Evolutionary conservation across 176 grass and related monocot species (phyloP), one percentile per base, ranked within the genome.

Genomic region (Aegilops speltoides): DNA sequence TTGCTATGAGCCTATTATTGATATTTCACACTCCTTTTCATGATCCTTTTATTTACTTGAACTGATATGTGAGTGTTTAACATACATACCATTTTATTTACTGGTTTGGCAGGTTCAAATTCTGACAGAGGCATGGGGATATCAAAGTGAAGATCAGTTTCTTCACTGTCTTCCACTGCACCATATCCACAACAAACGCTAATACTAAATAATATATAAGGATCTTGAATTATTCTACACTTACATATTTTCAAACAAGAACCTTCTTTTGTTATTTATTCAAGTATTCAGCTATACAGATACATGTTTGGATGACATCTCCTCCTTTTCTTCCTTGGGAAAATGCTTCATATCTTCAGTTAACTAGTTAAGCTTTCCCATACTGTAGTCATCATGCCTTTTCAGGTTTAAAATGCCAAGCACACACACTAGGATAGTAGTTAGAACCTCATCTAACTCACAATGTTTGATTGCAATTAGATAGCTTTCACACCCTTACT

Each of bases 161-260:
- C 90, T 98, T 40, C 83, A 98, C 85, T 98, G 96, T 79, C 93
- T 98, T 75, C 96, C 96, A 13, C 88, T 98, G 72, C 91, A 98
- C 88, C 96, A 98, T 98, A 98, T 98, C 96, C 96, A 88, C 46
- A 75, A 46, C 19, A 7, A 79, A 80, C 40, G 8, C 56, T 72
- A 68, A 32, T 68, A 14, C 19, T 79, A 29, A n/a, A 64, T 66
- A 8, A 59, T 87, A 5, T 83, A 83, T 79, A 87, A 73, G 12
- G 48, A 67, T 64, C 64, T 73, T 59, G 43, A 73, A 65, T 10
- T 67, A 57, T 33, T 15, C 34, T 74, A 48, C 52, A 69, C 2
- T 48, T 43, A 20, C 85, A 50, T 79, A 26, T 20, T 24, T 64
- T 22, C 17, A 74, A 87, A n/a, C 4, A 10, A 82, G 76, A 4